A percentile compares a stretch with the other conserved stretches of the same genome.
Evolutionary conservation across 768 basidiomycete species (phyloP).

Genomic region (Mycena capillaripes): DNA sequence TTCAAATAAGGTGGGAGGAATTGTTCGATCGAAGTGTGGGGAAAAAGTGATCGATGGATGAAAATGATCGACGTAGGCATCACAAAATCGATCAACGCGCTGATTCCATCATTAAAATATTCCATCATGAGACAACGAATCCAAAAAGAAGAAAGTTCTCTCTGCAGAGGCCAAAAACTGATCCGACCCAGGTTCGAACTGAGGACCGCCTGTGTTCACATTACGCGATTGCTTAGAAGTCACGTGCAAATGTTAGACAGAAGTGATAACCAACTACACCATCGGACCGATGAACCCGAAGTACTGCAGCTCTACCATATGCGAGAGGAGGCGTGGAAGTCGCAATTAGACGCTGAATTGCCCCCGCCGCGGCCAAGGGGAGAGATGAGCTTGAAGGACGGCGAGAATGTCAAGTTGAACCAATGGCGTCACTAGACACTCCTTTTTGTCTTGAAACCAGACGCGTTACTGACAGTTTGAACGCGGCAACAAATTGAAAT

Average conservation of each 20-base stretch:
- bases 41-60: no score
- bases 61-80: no score
- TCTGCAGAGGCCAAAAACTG: constrained; percentile 13
- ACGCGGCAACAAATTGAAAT: background rate
- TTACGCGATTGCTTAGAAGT: background rate
- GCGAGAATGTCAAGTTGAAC: background rate
- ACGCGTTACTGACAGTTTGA: background rate
- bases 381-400: background rate
- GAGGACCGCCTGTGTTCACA: constrained; percentile 30
- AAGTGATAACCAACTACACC: constrained; percentile 35
- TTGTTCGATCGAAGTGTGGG: no score
- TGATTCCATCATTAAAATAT: no score
- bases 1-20: no score
- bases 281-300: constrained; percentile 30
- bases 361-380: no score
- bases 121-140: background rate
- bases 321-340: no score
- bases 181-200: constrained; percentile 35
- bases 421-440: no score
- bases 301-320: no score
- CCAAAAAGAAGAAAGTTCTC: background rate
- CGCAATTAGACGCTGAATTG: no score
- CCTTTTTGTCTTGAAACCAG: background rate
- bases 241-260: constrained; percentile 16
- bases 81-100: no score